Percentiles rank a stretch among this genome's conserved stretches.
phyloP scores from a whole-genome alignment of 2,329 filamentous ascomycete species.

The Colletotrichum melonis region DNA sequence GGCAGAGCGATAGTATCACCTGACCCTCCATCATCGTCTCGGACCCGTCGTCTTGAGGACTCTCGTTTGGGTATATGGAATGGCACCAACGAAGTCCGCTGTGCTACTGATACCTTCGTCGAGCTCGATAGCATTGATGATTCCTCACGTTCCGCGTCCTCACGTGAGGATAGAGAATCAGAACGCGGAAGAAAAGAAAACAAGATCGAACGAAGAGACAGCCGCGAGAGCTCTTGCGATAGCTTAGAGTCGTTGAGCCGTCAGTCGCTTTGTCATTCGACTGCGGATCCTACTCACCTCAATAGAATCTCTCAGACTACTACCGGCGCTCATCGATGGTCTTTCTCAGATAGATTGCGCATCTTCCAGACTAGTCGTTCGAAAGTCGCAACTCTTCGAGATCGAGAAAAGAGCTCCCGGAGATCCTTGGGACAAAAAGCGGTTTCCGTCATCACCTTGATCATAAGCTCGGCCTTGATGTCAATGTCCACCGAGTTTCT shows the following conservation, averaged over 20 bases:
- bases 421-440: conserved; percentile 34
- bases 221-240: conserved; percentile 37
- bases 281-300: conserved; percentile 31
- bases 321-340: conserved; percentile 27
- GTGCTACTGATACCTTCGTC: conserved; percentile 4
- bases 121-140: conserved; percentile 16
- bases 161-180: not conserved
- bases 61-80: conserved; percentile 17
- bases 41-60: conserved; percentile 46
- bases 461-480: conserved; percentile 65
- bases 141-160: conserved; percentile 2
- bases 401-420: fast-evolving
- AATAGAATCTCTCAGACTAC: conserved; percentile 38
- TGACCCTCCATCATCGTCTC: conserved; percentile 19
- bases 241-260: conserved; percentile 37
- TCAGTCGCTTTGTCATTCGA: conserved; percentile 42
- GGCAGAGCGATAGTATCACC: not conserved
- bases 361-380: conserved; percentile 33
- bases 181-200: not conserved
- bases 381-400: not conserved
- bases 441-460: conserved; percentile 61
- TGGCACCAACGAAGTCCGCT: too few relatives aligned
- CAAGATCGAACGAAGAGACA: not conserved
- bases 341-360: conserved; percentile 37
- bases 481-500: conserved; percentile 72